These are phyloP conservation scores for Nyctanthes arbortristis DNA, from an alignment of 257 asterid species.

Conservation along the genomic window DNA sequence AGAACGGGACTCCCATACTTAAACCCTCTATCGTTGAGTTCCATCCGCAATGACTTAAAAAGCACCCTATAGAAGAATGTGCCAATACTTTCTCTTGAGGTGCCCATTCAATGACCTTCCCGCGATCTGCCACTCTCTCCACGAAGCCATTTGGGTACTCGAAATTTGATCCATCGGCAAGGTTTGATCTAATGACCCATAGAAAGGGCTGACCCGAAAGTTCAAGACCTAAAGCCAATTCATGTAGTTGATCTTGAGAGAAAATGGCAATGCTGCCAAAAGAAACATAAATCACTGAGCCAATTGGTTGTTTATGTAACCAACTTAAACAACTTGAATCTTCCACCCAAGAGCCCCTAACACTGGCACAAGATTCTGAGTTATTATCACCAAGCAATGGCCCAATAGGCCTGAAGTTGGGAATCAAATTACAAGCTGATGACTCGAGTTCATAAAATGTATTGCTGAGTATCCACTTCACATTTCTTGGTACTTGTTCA, in stretches of 20 bases:
- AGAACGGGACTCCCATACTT: conserved; percentile 54
- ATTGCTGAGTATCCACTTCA: conserved; percentile 50
- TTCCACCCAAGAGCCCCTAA: conserved; percentile 41
- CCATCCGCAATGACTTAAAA: too few species aligned
- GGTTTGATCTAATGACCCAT: conserved; percentile 50
- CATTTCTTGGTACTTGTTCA: conserved; percentile 30
- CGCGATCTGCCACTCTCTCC: conserved; percentile 29
- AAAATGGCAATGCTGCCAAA: conserved; percentile 60
- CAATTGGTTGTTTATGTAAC: conserved; percentile 48
- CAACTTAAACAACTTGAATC: conserved; percentile 54
- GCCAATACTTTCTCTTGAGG: conserved; percentile 55
- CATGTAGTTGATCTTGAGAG: conserved; percentile 42
- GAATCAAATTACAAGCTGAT: conserved; percentile 6
- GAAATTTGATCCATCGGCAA: conserved; percentile 17
- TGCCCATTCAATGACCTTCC: conserved; percentile 65
- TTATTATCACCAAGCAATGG: conserved; percentile 42
- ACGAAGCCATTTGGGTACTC: too few species aligned
- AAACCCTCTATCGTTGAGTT: conserved; percentile 52
- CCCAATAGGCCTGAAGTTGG: conserved; percentile 48
- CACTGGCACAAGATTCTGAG: too few species aligned
- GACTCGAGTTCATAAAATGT: too few species aligned
- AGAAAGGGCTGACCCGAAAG: too few species aligned
- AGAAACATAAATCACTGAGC: conserved; percentile 54
- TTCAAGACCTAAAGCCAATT: conserved; percentile 55
- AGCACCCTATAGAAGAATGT: conserved; percentile 48